A percentile compares a stretch with the other conserved stretches of the same genome.
These are phyloP conservation scores for Podospora fimiseda DNA, from an alignment of 495 filamentous ascomycete species.

Conservation along the genomic window DNA sequence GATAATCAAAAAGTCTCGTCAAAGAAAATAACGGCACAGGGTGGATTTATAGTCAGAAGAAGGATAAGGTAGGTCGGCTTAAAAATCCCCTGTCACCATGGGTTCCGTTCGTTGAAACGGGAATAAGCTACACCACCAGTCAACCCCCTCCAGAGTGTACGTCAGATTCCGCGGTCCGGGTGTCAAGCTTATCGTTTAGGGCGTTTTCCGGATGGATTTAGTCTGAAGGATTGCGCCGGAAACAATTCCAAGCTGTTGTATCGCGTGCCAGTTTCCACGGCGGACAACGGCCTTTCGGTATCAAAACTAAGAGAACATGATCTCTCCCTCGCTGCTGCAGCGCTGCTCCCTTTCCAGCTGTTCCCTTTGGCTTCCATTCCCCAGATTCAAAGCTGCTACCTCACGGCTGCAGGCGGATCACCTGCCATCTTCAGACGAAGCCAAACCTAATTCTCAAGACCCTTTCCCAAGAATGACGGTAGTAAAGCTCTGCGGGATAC, in stretches of 20 bases:
- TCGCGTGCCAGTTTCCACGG: background rate
- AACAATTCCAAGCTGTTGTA: background rate
- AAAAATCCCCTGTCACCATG: constrained; percentile 13
- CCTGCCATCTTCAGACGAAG: background rate
- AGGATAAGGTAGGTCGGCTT: constrained; percentile 13
- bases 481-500: constrained; percentile 9
- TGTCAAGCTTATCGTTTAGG: background rate
- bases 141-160: constrained; percentile 2
- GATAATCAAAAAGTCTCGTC: background rate
- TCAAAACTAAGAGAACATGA: too few relatives aligned
- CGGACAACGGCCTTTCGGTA: too few relatives aligned
- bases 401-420: background rate
- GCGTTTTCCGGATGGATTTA: background rate
- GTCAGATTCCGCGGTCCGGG: background rate
- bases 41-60: constrained; percentile 11
- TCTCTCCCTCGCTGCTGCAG: too few relatives aligned
- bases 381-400: background rate
- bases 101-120: constrained; percentile 5
- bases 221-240: background rate
- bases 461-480: constrained; percentile 10
- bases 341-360: background rate
- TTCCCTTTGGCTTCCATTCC: background rate
- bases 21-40: background rate
- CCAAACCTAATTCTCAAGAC: constrained; percentile 13
- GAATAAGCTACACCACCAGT: background rate